phyloP scores from a whole-genome alignment of 192 early-diverging fungal species.

The Entomortierella lignicola region DNA sequence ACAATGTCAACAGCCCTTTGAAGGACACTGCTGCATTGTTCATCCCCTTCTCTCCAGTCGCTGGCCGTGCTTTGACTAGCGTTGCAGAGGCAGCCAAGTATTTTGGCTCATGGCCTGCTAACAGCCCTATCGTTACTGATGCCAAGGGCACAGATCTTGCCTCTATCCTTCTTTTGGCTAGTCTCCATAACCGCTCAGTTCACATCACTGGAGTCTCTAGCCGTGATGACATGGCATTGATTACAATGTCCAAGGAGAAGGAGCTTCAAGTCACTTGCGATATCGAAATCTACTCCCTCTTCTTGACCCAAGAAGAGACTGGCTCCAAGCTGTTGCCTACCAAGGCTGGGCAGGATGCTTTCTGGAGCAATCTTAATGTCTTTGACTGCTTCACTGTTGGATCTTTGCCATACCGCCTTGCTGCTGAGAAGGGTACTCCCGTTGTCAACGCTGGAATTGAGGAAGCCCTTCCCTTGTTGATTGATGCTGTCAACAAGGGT shows the following conservation, averaged over 20 bases:
- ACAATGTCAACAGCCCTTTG: conserved; percentile 66
- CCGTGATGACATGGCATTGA: conserved; percentile 85
- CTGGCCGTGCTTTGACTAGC: conserved; percentile 55
- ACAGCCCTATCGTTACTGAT: conserved; percentile 81
- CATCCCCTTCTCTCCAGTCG: conserved; percentile 68
- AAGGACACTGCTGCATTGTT: conserved; percentile 67
- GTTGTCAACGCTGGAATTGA: conserved; percentile 66
- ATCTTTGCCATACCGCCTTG: conserved; percentile 70
- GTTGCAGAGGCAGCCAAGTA: conserved; percentile 76
- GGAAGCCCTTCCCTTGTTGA: conserved; percentile 80
- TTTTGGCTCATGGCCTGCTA: conserved; percentile 84
- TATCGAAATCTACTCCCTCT: conserved; percentile 89
- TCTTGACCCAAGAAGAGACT: conserved; percentile 69
- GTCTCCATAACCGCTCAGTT: conserved; percentile 83
- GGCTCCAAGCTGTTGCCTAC: conserved; percentile 59
- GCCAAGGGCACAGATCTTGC: conserved; percentile 91
- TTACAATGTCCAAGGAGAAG: conserved; percentile 87
- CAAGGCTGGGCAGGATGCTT: conserved; percentile 71
- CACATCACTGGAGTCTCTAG: conserved; percentile 89
- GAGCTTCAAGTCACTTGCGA: conserved; percentile 93
- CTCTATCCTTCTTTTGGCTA: conserved; percentile 87
- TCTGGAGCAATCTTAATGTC: conserved; percentile 83
- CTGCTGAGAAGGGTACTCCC: conserved; percentile 61
- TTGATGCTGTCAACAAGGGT: conserved; percentile 85
- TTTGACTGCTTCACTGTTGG: conserved; percentile 96